Percentiles rank a stretch among this genome's conserved stretches.
Evolutionary conservation across 2,329 filamentous ascomycete genomes (phyloP).

Genomic region (Aspergillus carbonarius): DNA sequence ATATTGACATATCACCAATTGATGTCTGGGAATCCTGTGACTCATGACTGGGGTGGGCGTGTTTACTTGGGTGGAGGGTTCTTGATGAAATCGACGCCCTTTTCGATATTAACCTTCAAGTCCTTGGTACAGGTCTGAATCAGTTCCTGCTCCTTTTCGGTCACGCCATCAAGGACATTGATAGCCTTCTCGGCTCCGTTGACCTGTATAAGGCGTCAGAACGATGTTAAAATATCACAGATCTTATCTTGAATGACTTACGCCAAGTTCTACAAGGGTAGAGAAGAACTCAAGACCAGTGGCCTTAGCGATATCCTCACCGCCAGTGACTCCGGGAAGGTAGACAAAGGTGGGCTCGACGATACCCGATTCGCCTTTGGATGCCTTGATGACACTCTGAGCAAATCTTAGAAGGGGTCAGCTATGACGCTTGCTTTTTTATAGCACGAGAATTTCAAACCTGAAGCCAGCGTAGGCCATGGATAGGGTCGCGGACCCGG

Average conservation of each 20-base stretch:
- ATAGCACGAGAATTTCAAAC: conserved; percentile 48
- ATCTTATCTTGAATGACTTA: conserved; percentile 52
- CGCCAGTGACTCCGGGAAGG: conserved; percentile 83
- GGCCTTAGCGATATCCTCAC: conserved; percentile 79
- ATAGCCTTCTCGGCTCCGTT: conserved; percentile 81
- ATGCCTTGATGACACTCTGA: conserved; percentile 87
- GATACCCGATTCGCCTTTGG: conserved; percentile 86
- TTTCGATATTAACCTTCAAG: conserved; percentile 88
- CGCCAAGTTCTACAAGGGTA: conserved; percentile 90
- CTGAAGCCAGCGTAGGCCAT: conserved; percentile 96
- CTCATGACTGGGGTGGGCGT: conserved; percentile 35
- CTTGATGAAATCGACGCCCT: conserved; percentile 87
- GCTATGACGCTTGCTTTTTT: conserved; percentile 7
- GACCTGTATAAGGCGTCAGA: conserved; percentile 55
- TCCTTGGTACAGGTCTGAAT: conserved; percentile 72
- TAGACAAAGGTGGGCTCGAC: conserved; percentile 96
- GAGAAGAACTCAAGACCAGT: conserved; percentile 93
- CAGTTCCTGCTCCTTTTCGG: conserved; percentile 85
- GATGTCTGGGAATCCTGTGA: conserved; percentile 19
- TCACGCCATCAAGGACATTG: conserved; percentile 74
- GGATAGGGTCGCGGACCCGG: conserved; percentile 84
- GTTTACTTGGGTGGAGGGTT: conserved; percentile 85
- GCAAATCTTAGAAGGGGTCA: conserved; percentile 65
- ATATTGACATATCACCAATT: conserved; percentile 21
- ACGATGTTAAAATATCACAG: conserved; percentile 5